Percentiles rank a stretch among this genome's conserved stretches.
These are phyloP conservation scores for Daldinia childiae DNA, from an alignment of 495 filamentous ascomycete genomes.

Conservation along the genomic window DNA sequence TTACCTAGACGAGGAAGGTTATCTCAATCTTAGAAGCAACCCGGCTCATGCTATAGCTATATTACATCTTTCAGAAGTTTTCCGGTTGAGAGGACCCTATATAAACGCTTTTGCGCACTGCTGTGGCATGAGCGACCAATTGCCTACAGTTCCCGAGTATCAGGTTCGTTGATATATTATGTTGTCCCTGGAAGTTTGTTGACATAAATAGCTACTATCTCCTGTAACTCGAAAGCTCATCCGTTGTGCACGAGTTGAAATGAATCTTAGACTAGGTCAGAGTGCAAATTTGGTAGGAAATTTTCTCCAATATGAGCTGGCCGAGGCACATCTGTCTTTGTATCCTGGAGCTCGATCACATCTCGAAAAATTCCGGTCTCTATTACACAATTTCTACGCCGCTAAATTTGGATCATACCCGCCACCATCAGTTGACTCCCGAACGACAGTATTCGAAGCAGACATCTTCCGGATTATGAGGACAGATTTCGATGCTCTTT, in stretches of 20 bases:
- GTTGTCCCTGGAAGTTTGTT: slow-evolving; percentile 4
- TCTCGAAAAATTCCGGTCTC: slow-evolving; percentile 70
- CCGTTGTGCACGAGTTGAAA: slow-evolving; percentile 66
- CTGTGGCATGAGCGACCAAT: slow-evolving; percentile 69
- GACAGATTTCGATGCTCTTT: slow-evolving; percentile 68
- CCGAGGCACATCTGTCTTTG: slow-evolving; percentile 63
- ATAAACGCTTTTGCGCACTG: slow-evolving; percentile 73
- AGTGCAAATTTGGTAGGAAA: slow-evolving; percentile 59
- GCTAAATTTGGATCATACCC: slow-evolving; percentile 72
- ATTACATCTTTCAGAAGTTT: slow-evolving; percentile 69
- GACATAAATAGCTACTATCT: slow-evolving; percentile 59
- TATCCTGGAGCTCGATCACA: slow-evolving; percentile 62
- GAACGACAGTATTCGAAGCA: slow-evolving; percentile 58
- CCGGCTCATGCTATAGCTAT: slow-evolving; percentile 68
- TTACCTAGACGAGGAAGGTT: slow-evolving; percentile 69
- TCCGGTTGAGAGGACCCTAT: slow-evolving; percentile 64
- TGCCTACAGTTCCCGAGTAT: slow-evolving; percentile 63
- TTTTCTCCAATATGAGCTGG: slow-evolving; percentile 71
- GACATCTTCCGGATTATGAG: slow-evolving; percentile 64
- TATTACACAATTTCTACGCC: slow-evolving; percentile 67
- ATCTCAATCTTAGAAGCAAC: slow-evolving; percentile 66
- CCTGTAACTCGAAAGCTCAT: slow-evolving; percentile 66
- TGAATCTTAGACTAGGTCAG: slow-evolving; percentile 65
- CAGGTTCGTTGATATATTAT: slow-evolving; percentile 53
- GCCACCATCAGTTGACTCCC: slow-evolving; percentile 52